Base-by-base conservation (phyloP, 345 rosid genomes). In the Lenwebbia sp. region DNA sequence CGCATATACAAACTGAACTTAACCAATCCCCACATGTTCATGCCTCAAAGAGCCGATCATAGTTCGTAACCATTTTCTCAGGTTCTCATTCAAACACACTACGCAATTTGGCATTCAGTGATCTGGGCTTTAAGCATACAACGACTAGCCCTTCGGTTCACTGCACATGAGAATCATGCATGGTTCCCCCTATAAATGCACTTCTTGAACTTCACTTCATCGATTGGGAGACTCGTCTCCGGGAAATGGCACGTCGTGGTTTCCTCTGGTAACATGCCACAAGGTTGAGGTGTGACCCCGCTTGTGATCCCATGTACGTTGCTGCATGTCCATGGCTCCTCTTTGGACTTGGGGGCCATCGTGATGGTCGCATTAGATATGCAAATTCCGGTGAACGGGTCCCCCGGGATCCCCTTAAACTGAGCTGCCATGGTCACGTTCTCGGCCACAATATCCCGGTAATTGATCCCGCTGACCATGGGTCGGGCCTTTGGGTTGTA, bases 401-500 rank as follows among this genome's bases (percentile, higher is more conserved):
- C 94, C 3, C 92, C 92, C 1, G 91, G 85, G 70, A 94, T 95
- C 12, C 96, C 98, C 84, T 95, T 93, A 51, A 95, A 52, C 86
- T 94, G 90, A 2, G 93, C 98, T 1, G 91, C 96, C 92, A 93
- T 91, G 2, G 93, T 89, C 83, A 91, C 98, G 37, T 94, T 93
- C 37, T 93, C 96, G 0, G 96, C 96, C 49, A 90, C 93, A 83
- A 95, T 86, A 52, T 95, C 94, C 82, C 94, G 90, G 82, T 93
- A 95, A 54, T 94, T 94, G 70, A 95, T 94, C 58, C 93, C 93
- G 7, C 86, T 86, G 82, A 95, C 90, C 22, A 78, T 89, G 0
- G 98, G 98, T 83, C 94, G n/a, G n/a, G 98, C 98, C 12, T 95
- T 91, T 1, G 95, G 96, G 87, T 95, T 95, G 54, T 91, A 95